phyloP scores from a whole-genome alignment of 371 early-diverging fungal species.

The Saksenaea oblongispora region DNA sequence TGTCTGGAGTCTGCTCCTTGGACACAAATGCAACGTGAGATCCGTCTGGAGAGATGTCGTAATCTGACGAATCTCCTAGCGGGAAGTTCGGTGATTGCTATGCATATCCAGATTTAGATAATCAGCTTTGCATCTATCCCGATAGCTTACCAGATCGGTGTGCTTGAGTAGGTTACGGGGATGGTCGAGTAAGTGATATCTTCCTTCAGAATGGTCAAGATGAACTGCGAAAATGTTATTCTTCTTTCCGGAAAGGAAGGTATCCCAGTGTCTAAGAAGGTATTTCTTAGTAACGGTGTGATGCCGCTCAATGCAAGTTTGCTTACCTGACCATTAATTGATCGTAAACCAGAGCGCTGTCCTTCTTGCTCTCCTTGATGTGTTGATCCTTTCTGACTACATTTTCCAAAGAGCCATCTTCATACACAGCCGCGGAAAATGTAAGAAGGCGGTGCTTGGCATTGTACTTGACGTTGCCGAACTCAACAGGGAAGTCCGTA shows the following conservation, averaged over 20 bases:
- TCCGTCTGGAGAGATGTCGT: slow-evolving; percentile 64
- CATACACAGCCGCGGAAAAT: slow-evolving; percentile 60
- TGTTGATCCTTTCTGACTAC: slow-evolving; percentile 46
- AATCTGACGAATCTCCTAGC: slow-evolving; percentile 62
- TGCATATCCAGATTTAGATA: not conserved
- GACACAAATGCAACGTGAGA: slow-evolving; percentile 70
- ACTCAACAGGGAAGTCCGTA: slow-evolving; percentile 51
- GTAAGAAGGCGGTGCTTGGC: slow-evolving; percentile 41
- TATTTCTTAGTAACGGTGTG: not conserved
- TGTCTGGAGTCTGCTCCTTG: slow-evolving; percentile 61
- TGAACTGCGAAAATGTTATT: slow-evolving; percentile 60
- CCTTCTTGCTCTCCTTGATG: slow-evolving; percentile 43
- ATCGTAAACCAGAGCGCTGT: slow-evolving; percentile 59
- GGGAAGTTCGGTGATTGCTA: slow-evolving; percentile 61
- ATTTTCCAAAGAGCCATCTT: slow-evolving; percentile 43
- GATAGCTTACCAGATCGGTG: slow-evolving; percentile 38
- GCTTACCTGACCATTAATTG: slow-evolving; percentile 60
- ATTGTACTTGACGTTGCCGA: slow-evolving; percentile 52
- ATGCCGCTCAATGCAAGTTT: not conserved
- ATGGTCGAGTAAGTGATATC: slow-evolving; percentile 27
- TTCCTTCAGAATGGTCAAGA: slow-evolving; percentile 30
- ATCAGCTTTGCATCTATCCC: not conserved
- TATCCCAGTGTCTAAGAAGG: slow-evolving; percentile 67
- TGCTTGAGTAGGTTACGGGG: slow-evolving; percentile 54
- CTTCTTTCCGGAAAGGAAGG: slow-evolving; percentile 50